Percentiles rank a stretch among this genome's conserved stretches.
These are phyloP conservation scores for Hamamelis virginiana DNA, from an alignment of 164 flowering plant genomes.

Conservation along the genomic window DNA sequence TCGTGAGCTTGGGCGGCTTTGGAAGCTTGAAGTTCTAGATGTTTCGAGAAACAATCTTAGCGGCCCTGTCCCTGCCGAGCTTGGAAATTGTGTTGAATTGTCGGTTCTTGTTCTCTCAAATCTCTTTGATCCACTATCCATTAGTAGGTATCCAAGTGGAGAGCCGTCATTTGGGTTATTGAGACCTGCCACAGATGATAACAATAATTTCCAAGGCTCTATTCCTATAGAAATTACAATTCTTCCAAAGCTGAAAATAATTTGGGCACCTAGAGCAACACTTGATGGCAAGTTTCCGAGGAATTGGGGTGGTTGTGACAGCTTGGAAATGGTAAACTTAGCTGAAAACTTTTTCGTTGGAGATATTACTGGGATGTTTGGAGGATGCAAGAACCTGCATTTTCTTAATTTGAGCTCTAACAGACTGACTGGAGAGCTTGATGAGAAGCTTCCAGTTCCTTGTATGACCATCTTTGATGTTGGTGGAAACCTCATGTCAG, in stretches of 20 bases:
- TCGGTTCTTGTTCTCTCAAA: slow-evolving; percentile 62
- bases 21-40: slow-evolving; percentile 64
- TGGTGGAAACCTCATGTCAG: slow-evolving; percentile 25
- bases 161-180: slow-evolving; percentile 2
- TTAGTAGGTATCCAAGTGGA: not conserved
- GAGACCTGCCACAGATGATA: slow-evolving; percentile 33
- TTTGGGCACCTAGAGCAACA: slow-evolving; percentile 70
- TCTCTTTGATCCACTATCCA: slow-evolving; percentile 37
- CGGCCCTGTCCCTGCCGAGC: slow-evolving; percentile 48
- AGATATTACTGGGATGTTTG: slow-evolving; percentile 14
- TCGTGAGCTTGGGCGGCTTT: slow-evolving; percentile 53
- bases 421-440: slow-evolving; percentile 29
- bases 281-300: slow-evolving; percentile 47
- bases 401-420: slow-evolving; percentile 34
- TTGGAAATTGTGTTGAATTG: slow-evolving; percentile 45
- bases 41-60: slow-evolving; percentile 66
- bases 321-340: slow-evolving; percentile 39
- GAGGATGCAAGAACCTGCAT: slow-evolving; percentile 24
- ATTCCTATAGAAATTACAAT: slow-evolving; percentile 47
- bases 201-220: slow-evolving; percentile 57
- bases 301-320: slow-evolving; percentile 62
- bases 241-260: slow-evolving; percentile 53
- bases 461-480: slow-evolving; percentile 32
- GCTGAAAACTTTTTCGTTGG: slow-evolving; percentile 28
- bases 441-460: slow-evolving; percentile 33